Percentiles rank a stretch among this genome's conserved stretches.
phyloP scores from a whole-genome alignment of 768 basidiomycete species.

The Suillus hirtellus region DNA sequence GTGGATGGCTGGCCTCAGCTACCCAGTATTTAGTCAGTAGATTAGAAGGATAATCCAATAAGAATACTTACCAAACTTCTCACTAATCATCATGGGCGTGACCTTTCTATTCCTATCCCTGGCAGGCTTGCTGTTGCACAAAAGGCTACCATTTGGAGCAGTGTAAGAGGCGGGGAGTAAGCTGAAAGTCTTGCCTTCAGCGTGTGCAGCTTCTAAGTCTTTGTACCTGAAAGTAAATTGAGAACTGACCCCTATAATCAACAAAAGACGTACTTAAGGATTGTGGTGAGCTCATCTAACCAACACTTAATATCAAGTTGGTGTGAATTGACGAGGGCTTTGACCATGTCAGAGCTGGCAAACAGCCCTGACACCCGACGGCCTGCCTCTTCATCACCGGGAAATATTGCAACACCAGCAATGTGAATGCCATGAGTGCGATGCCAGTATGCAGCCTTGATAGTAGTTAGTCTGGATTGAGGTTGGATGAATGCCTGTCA shows the following conservation, averaged over 20 bases:
- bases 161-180: background rate
- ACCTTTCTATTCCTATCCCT: conserved; percentile 3
- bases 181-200: background rate
- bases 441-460: conserved; percentile 2
- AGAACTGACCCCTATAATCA: background rate
- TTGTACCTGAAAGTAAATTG: conserved; percentile 1
- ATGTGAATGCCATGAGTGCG: conserved; percentile 1
- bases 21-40: background rate
- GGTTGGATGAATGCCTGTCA: background rate
- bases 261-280: background rate
- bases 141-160: background rate
- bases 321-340: background rate
- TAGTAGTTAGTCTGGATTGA: background rate
- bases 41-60: no score
- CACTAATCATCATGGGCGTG: background rate
- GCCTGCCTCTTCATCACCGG: background rate
- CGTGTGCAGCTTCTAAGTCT: background rate
- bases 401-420: background rate
- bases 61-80: background rate
- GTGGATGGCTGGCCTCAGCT: background rate
- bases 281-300: background rate
- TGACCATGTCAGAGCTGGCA: background rate
- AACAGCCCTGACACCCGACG: background rate
- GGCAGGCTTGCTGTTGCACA: background rate
- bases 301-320: background rate